These are phyloP conservation scores for Westerdykella aurantiaca DNA, from an alignment of 2,329 filamentous ascomycete species.

Conservation along the genomic window DNA sequence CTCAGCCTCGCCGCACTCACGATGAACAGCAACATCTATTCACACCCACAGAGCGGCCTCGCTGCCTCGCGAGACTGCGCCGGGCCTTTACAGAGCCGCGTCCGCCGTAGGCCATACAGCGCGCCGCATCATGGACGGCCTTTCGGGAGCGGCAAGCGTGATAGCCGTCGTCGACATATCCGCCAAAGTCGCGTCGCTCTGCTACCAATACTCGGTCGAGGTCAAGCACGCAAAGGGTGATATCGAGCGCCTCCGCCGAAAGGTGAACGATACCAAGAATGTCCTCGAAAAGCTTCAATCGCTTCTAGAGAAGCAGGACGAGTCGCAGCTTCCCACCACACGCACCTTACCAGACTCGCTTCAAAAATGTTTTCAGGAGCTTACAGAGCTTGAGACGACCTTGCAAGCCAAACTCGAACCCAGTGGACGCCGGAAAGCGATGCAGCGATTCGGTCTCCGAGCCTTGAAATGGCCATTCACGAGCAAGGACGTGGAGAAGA, in stretches of 20 bases:
- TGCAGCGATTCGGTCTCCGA: too few relatives aligned
- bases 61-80: conserved; percentile 4
- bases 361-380: conserved; percentile 10
- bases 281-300: conserved; percentile 15
- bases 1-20: too few relatives aligned
- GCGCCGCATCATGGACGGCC: conserved; percentile 16
- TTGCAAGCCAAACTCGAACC: too few relatives aligned
- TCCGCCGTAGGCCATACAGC: neutral
- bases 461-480: too few relatives aligned
- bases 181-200: conserved; percentile 25
- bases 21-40: conserved; percentile 6
- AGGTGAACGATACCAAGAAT: conserved; percentile 16
- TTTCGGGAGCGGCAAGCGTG: conserved; percentile 27
- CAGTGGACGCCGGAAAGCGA: too few relatives aligned
- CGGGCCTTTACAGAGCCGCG: conserved; percentile 2
- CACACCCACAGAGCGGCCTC: conserved; percentile 3
- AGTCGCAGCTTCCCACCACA: conserved; percentile 20
- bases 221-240: conserved; percentile 12
- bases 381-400: conserved; percentile 7
- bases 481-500: too few relatives aligned
- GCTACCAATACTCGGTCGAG: conserved; percentile 25
- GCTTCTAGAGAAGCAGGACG: conserved; percentile 24
- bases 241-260: conserved; percentile 23
- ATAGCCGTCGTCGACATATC: conserved; percentile 34
- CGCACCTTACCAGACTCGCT: conserved; percentile 16